Evolutionary conservation across 345 rosid genomes (phyloP).

Genomic region (Eucalyptus melliodora): DNA sequence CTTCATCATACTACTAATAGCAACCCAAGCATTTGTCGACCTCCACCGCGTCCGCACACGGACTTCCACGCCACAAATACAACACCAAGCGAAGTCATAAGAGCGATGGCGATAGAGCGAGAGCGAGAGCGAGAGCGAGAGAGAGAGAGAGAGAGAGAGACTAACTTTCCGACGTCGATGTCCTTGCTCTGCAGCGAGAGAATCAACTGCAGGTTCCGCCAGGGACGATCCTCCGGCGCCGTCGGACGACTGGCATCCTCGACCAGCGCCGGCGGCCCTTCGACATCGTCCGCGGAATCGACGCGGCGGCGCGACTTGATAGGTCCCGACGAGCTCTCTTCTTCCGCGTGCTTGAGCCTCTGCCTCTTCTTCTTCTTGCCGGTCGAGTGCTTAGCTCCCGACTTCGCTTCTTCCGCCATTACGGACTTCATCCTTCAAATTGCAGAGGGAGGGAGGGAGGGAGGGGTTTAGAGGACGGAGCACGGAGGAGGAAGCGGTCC

Average conservation of each 20-base stretch:
- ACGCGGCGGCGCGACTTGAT: conserved; percentile 8
- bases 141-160: background rate
- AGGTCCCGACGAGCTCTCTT: conserved; percentile 3
- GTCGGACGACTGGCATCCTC: background rate
- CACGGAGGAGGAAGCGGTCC: background rate
- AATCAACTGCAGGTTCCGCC: conserved; percentile 72
- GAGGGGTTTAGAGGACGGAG: background rate
- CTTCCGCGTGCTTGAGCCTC: conserved; percentile 1
- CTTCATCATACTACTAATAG: background rate
- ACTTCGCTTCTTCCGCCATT: background rate
- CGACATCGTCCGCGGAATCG: conserved; percentile 2
- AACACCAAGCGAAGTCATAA: background rate
- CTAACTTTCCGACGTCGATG: conserved; percentile 45
- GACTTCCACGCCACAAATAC: background rate
- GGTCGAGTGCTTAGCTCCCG: background rate
- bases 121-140: too few relatives aligned
- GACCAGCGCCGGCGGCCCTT: background rate
- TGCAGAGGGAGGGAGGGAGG: background rate
- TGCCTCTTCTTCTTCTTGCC: conserved; percentile 27
- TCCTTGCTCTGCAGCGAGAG: conserved; percentile 35
- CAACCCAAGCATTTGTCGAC: background rate
- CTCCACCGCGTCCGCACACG: background rate
- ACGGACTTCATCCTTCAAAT: background rate
- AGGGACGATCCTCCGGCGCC: conserved; percentile 27
- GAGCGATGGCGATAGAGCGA: too few relatives aligned